Evolutionary conservation across 1,284 basidiomycete genomes (phyloP), one percentile per base, ranked within the genome.

Genomic region (Exobasidium rhododendri): DNA sequence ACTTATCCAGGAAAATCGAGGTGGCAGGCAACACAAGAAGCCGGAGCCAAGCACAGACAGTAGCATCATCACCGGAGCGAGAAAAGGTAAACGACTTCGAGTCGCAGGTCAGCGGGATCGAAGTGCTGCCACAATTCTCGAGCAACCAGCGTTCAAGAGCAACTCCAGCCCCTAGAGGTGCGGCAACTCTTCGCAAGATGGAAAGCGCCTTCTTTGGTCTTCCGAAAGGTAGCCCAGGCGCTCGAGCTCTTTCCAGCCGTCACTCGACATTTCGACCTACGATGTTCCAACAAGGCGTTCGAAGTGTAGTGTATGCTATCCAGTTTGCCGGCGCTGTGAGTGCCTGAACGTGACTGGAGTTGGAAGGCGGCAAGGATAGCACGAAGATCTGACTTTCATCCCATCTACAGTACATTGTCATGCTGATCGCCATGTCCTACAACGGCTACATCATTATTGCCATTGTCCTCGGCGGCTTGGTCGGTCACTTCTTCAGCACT

Each of bases 351-450:
- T n/a, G n/a, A n/a, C n/a, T n/a, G n/a, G 35, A 31, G 24, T 28
- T 29, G 7, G 17, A 22, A 40, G 46, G 14, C 7, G n/a, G 43
- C 28, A 30, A 43, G 35, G 35, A 40, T 40, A 17, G 35, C 10
- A n/a, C n/a, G n/a, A n/a, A n/a, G n/a, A n/a, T n/a, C 53, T 29
- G 29, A 4, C n/a, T 14, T 6, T 47, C 55, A 11, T 45, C 11
- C 14, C 45, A 28, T 45, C 24, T 29, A 13, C 60, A 64, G 56
- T 66, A 66, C 59, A 60, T 66, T 47, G 57, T 66, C 51, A 66
- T 66, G 65, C 57, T 66, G 26, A 61, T 66, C 35, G 65, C 65
- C 45, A 66, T 66, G 65, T 61, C 58, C 11, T 66, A 56, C 53
- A 66, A 66, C 56, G 65, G 65, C 14, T 66, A 66, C 62, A 65